Evolutionary conservation across 441 rosid species (phyloP), one percentile per base, ranked within the genome.

Genomic region (Erodium chrysanthum): DNA sequence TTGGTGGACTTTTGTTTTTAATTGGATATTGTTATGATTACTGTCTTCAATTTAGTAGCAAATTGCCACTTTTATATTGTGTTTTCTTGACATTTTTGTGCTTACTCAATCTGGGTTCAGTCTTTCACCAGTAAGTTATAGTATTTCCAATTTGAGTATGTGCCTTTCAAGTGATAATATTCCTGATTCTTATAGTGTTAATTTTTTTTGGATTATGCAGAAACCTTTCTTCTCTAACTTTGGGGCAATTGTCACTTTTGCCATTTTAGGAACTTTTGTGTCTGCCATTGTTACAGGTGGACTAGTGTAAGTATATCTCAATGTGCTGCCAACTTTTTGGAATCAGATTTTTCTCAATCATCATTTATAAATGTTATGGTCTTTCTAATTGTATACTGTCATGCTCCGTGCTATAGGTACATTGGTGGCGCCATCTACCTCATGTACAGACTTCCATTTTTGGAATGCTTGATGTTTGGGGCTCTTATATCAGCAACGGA

Each of bases 401-500:
- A 33, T 65, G 54, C 23, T 75, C 72, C 29, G 62, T 67, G 54
- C 73, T 76, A 70, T 81, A 93, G 97, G 77, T 93, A 93, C 76
- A 88, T 91, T 68, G 98, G 98, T 7, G 97, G 98, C 54, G 70
- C 86, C 64, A 68, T 78, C 77, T 88, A 52, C 80, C 90, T 91
- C 77, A 94, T 89, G 89, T 94, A 88, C 80, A 80, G 66, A 71
- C 96, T 94, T 74, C 97, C 99, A 15, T 85, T 89, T 58, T 87
- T 89, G 64, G 99, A 94, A 79, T 94, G 99, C 70, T 84, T 94
- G 66, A 91, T 89, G 96, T 94, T 91, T 74, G 98, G 98, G 72
- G 91, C 97, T 70, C 92, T 94, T 60, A 94, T 94, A 81, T 94
- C 99, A 14, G 99, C 99, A 66, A 94, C 99, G 0, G 99, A 94